Base-by-base conservation (phyloP, 768 basidiomycete species). In the Gelatoporia subvermispora region DNA sequence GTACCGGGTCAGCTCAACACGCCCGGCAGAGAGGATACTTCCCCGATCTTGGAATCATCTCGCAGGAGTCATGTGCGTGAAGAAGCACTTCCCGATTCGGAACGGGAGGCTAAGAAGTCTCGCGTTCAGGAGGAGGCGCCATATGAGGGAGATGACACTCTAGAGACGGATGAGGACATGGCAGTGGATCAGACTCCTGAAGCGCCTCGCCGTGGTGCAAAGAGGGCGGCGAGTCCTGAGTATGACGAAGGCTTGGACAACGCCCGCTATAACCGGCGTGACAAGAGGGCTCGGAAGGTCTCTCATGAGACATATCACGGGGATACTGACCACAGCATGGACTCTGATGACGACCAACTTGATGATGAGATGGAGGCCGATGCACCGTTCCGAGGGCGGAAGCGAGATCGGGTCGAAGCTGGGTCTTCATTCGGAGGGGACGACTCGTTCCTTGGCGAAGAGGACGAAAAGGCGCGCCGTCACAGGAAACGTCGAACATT, bases 371-470 rank as follows among this genome's bases (percentile, higher is more conserved):
- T 13, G 28, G 50, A 41, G 9, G 38, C 41, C 1, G 41, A 44
- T 18, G 10, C 41, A n/a, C 47, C 21, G 16, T 44, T 35, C 17
- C 70, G 81, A 51, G 85, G 86, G 39, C 85, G 77, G 72, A 91
- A 91, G 68, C 81, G 88, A 52, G 85, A 85, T 64, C 82, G 84
- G 35, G 74, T 77, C 7, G 85, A 86, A 60, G 84, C 84, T 47
- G 86, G 77, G 7, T 85, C 85, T 3, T 79, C 77, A 0, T 82
- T 87, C 58, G 85, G 79, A 40, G 80, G 76, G 21, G 85, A 85
- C 54, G 78, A 78, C 42, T 70, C 74, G 5, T 25, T 56, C 37
- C 35, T 54, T 16, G 67, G 61, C 23, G 70, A 61, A 11, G 69
- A 72, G 15, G 68, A 70, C 1, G 68, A 69, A 38, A 75, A 72